Conservation (phyloP, 192 early-diverging fungal genomes). For the Entophlyctis helioformis region DNA sequence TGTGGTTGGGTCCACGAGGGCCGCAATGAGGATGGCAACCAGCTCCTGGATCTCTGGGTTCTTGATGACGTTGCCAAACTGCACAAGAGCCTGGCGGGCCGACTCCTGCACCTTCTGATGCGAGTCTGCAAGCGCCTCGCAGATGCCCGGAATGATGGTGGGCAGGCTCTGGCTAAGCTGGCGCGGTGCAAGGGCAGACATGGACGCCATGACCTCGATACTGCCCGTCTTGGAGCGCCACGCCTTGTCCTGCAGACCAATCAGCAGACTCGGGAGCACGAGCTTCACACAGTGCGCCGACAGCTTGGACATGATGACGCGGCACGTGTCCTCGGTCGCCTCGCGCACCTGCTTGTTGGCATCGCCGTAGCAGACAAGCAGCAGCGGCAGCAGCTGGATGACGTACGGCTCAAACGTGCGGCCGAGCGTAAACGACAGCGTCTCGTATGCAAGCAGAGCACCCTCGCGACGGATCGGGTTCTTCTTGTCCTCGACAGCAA, state of each 20-base stretch:
- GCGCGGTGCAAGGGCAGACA: constrained; percentile 94
- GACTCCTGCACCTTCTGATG: constrained; percentile 83
- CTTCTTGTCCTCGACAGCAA: constrained; percentile 71
- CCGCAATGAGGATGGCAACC: constrained; percentile 75
- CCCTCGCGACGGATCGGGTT: constrained; percentile 69
- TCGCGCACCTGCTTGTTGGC: constrained; percentile 72
- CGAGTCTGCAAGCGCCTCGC: constrained; percentile 85
- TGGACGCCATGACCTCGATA: constrained; percentile 85
- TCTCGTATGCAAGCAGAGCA: constrained; percentile 88
- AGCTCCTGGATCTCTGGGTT: constrained; percentile 94
- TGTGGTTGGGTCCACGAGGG: constrained; percentile 79
- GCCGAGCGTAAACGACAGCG: constrained; percentile 69
- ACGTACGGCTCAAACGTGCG: constrained; percentile 95
- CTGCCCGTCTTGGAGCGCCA: constrained; percentile 98
- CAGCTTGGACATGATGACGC: constrained; percentile 89
- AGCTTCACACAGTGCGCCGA: constrained; percentile 95
- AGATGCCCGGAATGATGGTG: constrained; percentile 79
- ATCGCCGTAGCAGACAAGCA: constrained; percentile 85
- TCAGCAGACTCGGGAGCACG: constrained; percentile 77
- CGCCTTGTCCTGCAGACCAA: constrained; percentile 75
- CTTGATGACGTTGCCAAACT: constrained; percentile 91
- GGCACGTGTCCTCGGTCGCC: constrained; percentile 77
- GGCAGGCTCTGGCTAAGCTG: constrained; percentile 86
- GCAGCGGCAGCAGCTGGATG: constrained; percentile 80
- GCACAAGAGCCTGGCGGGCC: constrained; percentile 68